These are phyloP conservation scores for Emiliania huxleyi DNA, from an alignment of 78 protist species.

Conservation along the genomic window DNA sequence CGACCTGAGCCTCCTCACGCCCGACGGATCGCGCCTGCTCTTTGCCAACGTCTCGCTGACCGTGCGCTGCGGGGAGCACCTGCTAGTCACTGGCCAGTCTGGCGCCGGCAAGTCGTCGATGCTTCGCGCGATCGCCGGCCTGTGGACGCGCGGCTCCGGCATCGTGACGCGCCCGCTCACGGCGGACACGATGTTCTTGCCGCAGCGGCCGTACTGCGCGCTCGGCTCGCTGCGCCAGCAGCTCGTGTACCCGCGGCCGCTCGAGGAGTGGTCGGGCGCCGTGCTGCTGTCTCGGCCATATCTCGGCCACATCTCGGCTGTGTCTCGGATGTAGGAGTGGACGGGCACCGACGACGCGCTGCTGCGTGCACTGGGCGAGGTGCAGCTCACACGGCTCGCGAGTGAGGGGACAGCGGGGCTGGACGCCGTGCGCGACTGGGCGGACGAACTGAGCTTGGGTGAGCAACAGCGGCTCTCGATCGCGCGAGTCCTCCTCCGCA, in stretches of 20 bases:
- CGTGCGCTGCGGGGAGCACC: background rate
- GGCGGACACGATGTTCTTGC: slow-evolving; percentile 30
- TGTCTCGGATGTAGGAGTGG: too few species aligned
- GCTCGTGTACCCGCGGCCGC: slow-evolving; percentile 51
- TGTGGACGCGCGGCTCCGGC: slow-evolving; percentile 49
- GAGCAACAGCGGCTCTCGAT: slow-evolving; percentile 51
- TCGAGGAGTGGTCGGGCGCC: too few species aligned
- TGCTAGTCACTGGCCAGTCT: slow-evolving; percentile 32
- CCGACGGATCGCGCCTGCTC: slow-evolving; percentile 17
- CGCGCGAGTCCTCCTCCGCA: background rate
- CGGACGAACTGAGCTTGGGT: slow-evolving; percentile 34
- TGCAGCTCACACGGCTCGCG: too few species aligned
- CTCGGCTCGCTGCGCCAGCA: slow-evolving; percentile 59
- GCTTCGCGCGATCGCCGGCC: slow-evolving; percentile 62
- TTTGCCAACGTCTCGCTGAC: background rate
- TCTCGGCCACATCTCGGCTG: too few species aligned
- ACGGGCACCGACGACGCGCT: too few species aligned
- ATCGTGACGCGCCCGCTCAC: background rate
- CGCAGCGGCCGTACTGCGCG: slow-evolving; percentile 63
- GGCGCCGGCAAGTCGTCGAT: slow-evolving; percentile 55
- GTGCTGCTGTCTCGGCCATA: too few species aligned
- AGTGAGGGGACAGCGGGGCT: too few species aligned
- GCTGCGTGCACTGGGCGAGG: too few species aligned
- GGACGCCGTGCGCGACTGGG: slow-evolving; percentile 26
- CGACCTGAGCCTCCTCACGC: background rate